Conservation (phyloP, 139 green algal genomes). For the Coccomyxa sp. region DNA sequence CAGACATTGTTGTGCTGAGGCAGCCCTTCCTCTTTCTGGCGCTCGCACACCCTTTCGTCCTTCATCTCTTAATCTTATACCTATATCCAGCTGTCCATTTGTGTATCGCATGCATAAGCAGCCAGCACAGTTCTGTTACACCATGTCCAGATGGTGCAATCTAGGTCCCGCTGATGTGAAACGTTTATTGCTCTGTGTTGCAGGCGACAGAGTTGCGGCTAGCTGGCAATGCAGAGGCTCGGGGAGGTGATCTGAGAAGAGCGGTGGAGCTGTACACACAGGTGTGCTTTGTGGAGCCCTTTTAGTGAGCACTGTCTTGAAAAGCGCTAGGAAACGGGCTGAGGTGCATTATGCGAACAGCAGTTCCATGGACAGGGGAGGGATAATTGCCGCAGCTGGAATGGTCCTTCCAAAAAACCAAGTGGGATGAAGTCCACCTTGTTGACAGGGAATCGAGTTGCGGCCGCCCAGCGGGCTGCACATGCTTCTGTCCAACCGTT, state of each 20-base stretch:
- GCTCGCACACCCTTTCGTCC: too few species aligned
- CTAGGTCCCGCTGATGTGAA: neutral
- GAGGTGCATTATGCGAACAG: too few species aligned
- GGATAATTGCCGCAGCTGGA: too few species aligned
- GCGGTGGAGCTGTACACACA: constrained; percentile 30
- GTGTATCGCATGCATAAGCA: too few species aligned
- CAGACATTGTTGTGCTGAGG: constrained; percentile 6
- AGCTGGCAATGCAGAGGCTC: constrained; percentile 45
- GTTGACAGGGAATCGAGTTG: constrained; percentile 11
- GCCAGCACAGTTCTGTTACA: neutral
- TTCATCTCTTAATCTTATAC: too few species aligned
- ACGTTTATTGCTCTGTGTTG: constrained; percentile 4
- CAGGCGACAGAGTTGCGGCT: constrained; percentile 47
- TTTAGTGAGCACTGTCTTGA: too few species aligned
- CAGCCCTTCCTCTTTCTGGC: too few species aligned
- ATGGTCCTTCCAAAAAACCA: too few species aligned
- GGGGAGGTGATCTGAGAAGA: constrained; percentile 10
- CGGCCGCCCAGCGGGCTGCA: constrained; percentile 17
- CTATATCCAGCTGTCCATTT: too few species aligned
- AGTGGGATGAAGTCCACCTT: too few species aligned
- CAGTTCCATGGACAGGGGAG: too few species aligned
- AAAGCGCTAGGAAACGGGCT: too few species aligned
- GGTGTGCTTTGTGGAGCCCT: constrained; percentile 6
- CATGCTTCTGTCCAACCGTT: constrained; percentile 52
- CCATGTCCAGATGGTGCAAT: neutral